Evolutionary conservation across 148 eudicot species (phyloP).

Genomic region (Fagopyrum esculentum): DNA sequence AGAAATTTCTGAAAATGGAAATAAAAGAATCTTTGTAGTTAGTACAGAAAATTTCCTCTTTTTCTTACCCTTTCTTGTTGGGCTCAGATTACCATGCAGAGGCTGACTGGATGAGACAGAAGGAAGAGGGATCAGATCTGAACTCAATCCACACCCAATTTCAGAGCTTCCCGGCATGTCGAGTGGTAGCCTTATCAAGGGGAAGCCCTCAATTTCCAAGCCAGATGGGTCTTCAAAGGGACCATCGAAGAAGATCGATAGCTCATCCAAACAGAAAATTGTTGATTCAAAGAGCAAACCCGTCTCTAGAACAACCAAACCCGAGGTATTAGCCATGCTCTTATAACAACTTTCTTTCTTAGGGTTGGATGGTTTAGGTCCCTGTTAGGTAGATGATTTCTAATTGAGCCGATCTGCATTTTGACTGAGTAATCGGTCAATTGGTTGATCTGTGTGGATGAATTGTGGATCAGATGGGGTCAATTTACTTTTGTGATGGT

Average conservation of each 20-base stretch:
- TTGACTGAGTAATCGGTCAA: neutral
- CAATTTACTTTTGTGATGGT: neutral
- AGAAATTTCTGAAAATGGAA: neutral
- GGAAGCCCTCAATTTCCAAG: slow-evolving; percentile 5
- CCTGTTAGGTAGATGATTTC: neutral
- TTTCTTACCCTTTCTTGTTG: slow-evolving; percentile 2
- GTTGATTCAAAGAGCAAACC: neutral
- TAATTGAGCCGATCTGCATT: neutral
- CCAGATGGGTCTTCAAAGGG: slow-evolving; percentile 10
- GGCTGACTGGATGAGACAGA: neutral
- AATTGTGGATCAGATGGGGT: neutral
- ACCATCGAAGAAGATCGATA: neutral
- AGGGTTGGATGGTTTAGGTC: neutral
- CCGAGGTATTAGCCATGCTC: neutral
- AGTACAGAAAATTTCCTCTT: neutral
- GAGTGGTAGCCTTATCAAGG: neutral
- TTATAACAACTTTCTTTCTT: neutral
- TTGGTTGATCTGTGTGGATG: neutral
- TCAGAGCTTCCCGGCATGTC: neutral
- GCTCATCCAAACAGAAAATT: slow-evolving; percentile 12
- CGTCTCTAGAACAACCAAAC: neutral
- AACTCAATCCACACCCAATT: neutral
- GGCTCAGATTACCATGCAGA: slow-evolving; percentile 6
- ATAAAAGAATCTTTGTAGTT: neutral
- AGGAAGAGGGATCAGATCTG: neutral